These are phyloP conservation scores for Globisporangium cederbergense DNA, from an alignment of 352 stramenopile genomes.

Conservation along the genomic window DNA sequence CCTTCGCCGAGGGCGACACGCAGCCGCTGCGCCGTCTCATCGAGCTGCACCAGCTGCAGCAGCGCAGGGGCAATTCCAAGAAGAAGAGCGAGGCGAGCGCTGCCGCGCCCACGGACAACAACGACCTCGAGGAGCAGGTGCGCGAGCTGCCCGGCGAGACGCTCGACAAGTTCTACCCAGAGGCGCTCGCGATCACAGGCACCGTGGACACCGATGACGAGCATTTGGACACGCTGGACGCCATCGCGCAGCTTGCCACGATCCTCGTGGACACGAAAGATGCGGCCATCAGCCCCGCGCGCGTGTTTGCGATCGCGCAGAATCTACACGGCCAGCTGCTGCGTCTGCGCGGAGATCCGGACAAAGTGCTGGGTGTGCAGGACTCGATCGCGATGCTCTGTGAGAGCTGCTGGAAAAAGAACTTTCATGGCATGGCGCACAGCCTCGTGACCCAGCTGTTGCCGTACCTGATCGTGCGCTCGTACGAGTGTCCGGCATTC, in stretches of 20 bases:
- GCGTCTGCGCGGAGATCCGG: slow-evolving; percentile 39
- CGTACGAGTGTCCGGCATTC: slow-evolving; percentile 54
- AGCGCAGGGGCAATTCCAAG: slow-evolving; percentile 22
- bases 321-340: slow-evolving; percentile 68
- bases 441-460: slow-evolving; percentile 79
- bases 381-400: slow-evolving; percentile 73
- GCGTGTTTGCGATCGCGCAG: slow-evolving; percentile 57
- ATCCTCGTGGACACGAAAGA: slow-evolving; percentile 58
- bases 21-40: slow-evolving; percentile 31
- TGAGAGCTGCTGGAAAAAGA: slow-evolving; percentile 70
- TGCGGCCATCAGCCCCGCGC: slow-evolving; percentile 46
- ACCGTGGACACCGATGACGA: slow-evolving; percentile 12
- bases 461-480: slow-evolving; percentile 80
- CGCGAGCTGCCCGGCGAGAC: slow-evolving; percentile 38
- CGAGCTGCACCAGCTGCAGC: slow-evolving; percentile 29
- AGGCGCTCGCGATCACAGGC: slow-evolving; percentile 24
- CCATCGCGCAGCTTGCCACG: slow-evolving; percentile 48
- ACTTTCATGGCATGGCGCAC: slow-evolving; percentile 54
- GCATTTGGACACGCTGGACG: slow-evolving; percentile 37
- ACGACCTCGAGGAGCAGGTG: slow-evolving; percentile 52
- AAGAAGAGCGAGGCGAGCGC: slow-evolving; percentile 19
- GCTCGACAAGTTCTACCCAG: slow-evolving; percentile 53
- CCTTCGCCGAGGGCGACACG: slow-evolving; percentile 36
- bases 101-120: slow-evolving; percentile 14
- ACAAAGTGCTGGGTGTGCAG: slow-evolving; percentile 42